Percentiles rank a stretch among this genome's conserved stretches.
These are phyloP conservation scores for Amanita inopinata DNA, from an alignment of 768 basidiomycete genomes.

Conservation along the genomic window DNA sequence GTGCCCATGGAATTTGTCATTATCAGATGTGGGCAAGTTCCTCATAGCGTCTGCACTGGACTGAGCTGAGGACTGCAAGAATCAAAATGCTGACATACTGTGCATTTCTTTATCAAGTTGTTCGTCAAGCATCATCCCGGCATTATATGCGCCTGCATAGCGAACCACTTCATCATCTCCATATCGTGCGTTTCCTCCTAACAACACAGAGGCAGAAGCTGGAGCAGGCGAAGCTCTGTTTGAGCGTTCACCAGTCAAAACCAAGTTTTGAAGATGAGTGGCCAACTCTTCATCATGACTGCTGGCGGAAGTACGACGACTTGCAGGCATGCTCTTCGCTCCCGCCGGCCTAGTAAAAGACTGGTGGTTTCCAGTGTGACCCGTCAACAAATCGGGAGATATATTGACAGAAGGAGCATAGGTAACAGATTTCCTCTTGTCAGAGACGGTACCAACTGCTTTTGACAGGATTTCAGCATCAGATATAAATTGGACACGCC, in stretches of 20 bases:
- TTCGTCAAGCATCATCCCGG: constrained; percentile 88
- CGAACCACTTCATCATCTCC: constrained; percentile 48
- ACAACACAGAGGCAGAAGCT: constrained; percentile 42
- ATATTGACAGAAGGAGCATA: constrained; percentile 72
- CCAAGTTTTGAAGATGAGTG: constrained; percentile 63
- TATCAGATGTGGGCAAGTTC: constrained; percentile 78
- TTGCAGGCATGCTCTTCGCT: constrained; percentile 90
- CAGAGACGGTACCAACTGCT: constrained; percentile 57
- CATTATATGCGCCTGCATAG: constrained; percentile 61
- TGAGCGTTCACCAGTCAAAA: constrained; percentile 54
- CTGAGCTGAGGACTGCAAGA: constrained; percentile 10
- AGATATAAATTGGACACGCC: constrained; percentile 39
- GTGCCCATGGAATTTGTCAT: constrained; percentile 69
- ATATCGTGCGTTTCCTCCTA: constrained; percentile 42
- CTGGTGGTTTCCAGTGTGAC: constrained; percentile 36
- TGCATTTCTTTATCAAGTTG: constrained; percentile 93
- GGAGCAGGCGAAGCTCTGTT: constrained; percentile 46
- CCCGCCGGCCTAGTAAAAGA: constrained; percentile 57
- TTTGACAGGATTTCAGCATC: constrained; percentile 57
- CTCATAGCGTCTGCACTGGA: constrained; percentile 67
- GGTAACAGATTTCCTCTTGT: constrained; percentile 82
- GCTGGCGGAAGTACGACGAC: constrained; percentile 82
- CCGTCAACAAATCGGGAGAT: constrained; percentile 53
- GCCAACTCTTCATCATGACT: constrained; percentile 79
- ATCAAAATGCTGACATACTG: constrained; percentile 41